phyloP scores from a whole-genome alignment of 2,329 filamentous ascomycete species.

The Ascochyta rabiei region DNA sequence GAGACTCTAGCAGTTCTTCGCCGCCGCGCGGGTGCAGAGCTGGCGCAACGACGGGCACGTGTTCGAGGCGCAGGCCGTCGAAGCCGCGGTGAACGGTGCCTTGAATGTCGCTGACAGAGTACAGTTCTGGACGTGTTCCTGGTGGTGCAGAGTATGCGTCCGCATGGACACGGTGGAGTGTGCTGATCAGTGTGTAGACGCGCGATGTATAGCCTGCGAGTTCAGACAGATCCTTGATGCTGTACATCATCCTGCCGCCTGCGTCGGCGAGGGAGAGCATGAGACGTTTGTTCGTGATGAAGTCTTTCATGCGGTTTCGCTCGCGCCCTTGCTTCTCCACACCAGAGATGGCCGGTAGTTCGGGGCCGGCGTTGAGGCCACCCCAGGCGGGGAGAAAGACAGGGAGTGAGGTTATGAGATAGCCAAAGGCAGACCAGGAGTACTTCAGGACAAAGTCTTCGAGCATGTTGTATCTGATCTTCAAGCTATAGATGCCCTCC shows the following conservation, averaged over 20 bases:
- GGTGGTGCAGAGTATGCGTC: constrained; percentile 78
- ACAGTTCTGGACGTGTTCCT: constrained; percentile 75
- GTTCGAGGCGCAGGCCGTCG: constrained; percentile 89
- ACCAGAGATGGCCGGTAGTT: constrained; percentile 57
- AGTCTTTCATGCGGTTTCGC: constrained; percentile 91
- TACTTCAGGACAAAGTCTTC: constrained; percentile 99
- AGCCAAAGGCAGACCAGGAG: constrained; percentile 97
- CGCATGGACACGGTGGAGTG: constrained; percentile 90
- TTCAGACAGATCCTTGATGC: constrained; percentile 96
- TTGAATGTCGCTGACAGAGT: constrained; percentile 87
- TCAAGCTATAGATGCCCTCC: constrained; percentile 97
- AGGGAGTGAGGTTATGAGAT: constrained; percentile 88
- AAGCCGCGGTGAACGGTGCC: constrained; percentile 95
- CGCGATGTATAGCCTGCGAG: constrained; percentile 94
- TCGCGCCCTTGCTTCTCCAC: constrained; percentile 67
- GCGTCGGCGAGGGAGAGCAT: constrained; percentile 98
- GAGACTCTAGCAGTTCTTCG: constrained; percentile 85
- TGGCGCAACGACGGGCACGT: constrained; percentile 91
- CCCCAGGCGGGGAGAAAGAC: constrained; percentile 96
- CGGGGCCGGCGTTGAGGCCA: constrained; percentile 75
- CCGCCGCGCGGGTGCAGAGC: constrained; percentile 87
- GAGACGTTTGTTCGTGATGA: constrained; percentile 97
- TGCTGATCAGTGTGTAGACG: constrained; percentile 94
- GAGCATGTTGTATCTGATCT: constrained; percentile 97
- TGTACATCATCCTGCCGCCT: constrained; percentile 99